A percentile compares a stretch with the other conserved stretches of the same genome.
Evolutionary conservation across 2,329 filamentous ascomycete genomes (phyloP).

Genomic region (Cercospora sesami): DNA sequence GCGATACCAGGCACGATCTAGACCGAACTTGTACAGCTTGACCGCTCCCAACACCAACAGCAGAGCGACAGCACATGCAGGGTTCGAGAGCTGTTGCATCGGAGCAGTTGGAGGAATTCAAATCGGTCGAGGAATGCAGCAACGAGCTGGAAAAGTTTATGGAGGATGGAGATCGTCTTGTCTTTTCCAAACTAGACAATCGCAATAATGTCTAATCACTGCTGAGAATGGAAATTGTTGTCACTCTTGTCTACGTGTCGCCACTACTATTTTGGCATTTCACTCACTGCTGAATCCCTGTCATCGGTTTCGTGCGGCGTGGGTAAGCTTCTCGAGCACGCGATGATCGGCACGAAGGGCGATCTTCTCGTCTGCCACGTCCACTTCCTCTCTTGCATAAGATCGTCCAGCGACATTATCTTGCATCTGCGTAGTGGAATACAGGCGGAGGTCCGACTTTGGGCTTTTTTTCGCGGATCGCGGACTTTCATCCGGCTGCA

Average conservation of each 20-base stretch:
- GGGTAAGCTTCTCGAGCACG: background rate
- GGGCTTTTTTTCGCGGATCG: background rate
- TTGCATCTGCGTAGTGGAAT: background rate
- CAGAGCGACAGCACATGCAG: background rate
- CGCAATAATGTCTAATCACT: background rate
- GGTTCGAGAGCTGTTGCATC: background rate
- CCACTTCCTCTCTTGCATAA: background rate
- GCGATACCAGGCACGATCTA: background rate
- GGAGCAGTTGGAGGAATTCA: background rate
- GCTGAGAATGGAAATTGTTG: background rate
- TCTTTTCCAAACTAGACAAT: background rate
- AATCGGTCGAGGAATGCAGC: background rate
- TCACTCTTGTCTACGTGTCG: background rate
- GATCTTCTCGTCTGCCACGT: constrained; percentile 1
- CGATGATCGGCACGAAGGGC: background rate
- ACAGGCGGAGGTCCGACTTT: background rate
- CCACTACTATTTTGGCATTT: background rate
- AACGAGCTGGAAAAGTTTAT: background rate
- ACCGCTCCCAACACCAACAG: background rate
- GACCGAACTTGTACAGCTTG: background rate
- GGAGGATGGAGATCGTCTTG: background rate
- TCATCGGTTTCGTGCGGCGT: background rate
- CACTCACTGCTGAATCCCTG: background rate
- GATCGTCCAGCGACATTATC: background rate
- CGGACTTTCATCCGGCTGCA: background rate